These are phyloP conservation scores for Gossypium lobatum DNA, from an alignment of 441 rosid genomes.

Conservation along the genomic window DNA sequence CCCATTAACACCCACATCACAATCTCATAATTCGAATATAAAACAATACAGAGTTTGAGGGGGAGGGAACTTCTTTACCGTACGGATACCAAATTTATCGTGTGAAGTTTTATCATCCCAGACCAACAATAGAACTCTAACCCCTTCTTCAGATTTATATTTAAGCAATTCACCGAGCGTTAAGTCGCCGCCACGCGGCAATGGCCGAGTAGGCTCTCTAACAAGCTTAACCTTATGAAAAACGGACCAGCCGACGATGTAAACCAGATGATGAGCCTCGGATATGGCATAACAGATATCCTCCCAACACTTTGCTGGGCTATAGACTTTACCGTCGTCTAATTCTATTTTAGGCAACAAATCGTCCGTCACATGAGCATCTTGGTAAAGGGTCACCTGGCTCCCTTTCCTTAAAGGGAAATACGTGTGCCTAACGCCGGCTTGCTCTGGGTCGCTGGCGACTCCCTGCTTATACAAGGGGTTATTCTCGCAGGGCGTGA, in stretches of 20 bases:
- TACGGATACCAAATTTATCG: constrained; percentile 45
- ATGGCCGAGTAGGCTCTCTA: constrained; percentile 59
- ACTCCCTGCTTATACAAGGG: constrained; percentile 46
- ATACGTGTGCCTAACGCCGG: constrained; percentile 57
- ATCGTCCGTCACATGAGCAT: constrained; percentile 61
- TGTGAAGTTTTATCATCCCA: constrained; percentile 89
- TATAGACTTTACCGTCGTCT: constrained; percentile 43
- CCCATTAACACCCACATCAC: background rate
- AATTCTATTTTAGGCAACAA: constrained; percentile 42
- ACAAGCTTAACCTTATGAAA: constrained; percentile 62
- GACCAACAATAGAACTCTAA: constrained; percentile 67
- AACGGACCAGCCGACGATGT: constrained; percentile 87
- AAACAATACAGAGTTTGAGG: background rate
- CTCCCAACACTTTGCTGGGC: constrained; percentile 68
- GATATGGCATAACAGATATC: constrained; percentile 72
- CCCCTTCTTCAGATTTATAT: constrained; percentile 90
- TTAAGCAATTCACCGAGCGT: constrained; percentile 87
- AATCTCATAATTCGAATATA: background rate
- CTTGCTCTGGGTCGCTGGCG: constrained; percentile 55
- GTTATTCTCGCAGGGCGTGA: constrained; percentile 58
- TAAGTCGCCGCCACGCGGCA: constrained; percentile 76
- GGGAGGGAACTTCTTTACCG: constrained; percentile 35
- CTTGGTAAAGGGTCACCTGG: constrained; percentile 64
- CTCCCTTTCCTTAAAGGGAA: constrained; percentile 78
- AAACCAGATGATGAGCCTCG: constrained; percentile 86